Evolutionary conservation across 805 yeast species (phyloP).

Genomic region (Cyberlindnera americana): DNA sequence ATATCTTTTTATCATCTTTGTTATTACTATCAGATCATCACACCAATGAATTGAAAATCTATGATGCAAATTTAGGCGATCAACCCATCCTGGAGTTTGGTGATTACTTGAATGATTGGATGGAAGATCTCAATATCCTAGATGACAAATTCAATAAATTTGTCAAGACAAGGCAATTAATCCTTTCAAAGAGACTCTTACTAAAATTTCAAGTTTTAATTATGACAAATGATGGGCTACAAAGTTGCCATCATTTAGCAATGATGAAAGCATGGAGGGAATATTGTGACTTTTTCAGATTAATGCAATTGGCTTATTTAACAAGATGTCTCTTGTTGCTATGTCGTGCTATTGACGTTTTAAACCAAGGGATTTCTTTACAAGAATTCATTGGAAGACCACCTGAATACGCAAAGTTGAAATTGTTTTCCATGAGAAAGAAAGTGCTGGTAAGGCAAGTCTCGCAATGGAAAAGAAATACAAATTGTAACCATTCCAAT

Average conservation of each 20-base stretch:
- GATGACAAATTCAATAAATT: conserved; percentile 4
- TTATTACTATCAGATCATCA: conserved; percentile 4
- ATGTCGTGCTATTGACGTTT: conserved; percentile 7
- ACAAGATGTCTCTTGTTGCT: conserved; percentile 7
- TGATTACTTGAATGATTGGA: not conserved
- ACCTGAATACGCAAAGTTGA: conserved; percentile 4
- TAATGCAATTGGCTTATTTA: conserved; percentile 3
- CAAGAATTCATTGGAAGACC: conserved; percentile 5
- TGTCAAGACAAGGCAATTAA: not conserved
- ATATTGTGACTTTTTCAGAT: conserved; percentile 7
- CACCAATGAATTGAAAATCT: not conserved
- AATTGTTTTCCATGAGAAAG: not conserved
- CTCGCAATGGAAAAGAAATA: conserved; percentile 5
- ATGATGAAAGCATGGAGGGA: conserved; percentile 7
- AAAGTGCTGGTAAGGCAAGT: conserved; percentile 4
- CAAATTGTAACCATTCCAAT: not conserved
- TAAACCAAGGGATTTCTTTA: conserved; percentile 9
- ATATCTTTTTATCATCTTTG: conserved; percentile 6
- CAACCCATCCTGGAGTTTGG: conserved; percentile 3
- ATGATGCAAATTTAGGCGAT: not conserved
- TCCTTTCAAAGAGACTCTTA: conserved; percentile 1
- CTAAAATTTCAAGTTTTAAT: conserved; percentile 1
- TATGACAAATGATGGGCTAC: too few species aligned
- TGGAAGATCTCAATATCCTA: conserved; percentile 2
- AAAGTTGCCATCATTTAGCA: not conserved